Evolutionary conservation across 192 early-diverging fungal species (phyloP), one percentile per base, ranked within the genome.

Genomic region (Rhizophagus sp.): DNA sequence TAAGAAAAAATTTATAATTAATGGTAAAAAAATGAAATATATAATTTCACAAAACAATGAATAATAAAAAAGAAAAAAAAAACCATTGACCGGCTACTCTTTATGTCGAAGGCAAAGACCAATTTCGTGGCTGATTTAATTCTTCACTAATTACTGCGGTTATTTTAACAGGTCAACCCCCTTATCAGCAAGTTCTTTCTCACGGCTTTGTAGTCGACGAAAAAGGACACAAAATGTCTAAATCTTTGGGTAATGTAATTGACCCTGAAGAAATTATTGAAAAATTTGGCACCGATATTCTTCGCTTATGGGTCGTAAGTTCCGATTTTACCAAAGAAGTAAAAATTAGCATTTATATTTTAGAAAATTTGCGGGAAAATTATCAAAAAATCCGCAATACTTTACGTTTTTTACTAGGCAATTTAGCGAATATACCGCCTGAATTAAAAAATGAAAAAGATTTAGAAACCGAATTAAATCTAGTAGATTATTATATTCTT

Each of bases 221-320:
- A 75, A 82, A 90, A 27, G 93, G 94, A 4, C 88, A 88, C 74
- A 96, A 96, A 79, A 94, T 95, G 93, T 92, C 92, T 80, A 96
- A 96, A 84, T 93, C 92, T 24, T 70, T 94, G 50, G 95, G 95
- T 34, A 96, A 96, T 81, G 90, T 89, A 19, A 81, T 96, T 10
- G 90, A 88, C 8, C 93, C 95, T 6, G 80, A 82, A 39, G 61
- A 80, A 22, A 88, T 96, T 41, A 92, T 92, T 50, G 57, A 89
- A 47, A 77, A 82, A 3, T 81, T 79, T 1, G 84, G 84, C 41
- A 79, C 81, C 1, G 84, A 84, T 64, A 47, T 84, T 24, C 25
- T 84, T 62, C 79, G 84, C 12, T 72, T 84, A 2, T 84, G 84
- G 79, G 84, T 71, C 10, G 79, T 81, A 3, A 82, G 81, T 1